These are phyloP conservation scores for Clohesyomyces aquaticus DNA, from an alignment of 495 filamentous ascomycete species.

Conservation along the genomic window DNA sequence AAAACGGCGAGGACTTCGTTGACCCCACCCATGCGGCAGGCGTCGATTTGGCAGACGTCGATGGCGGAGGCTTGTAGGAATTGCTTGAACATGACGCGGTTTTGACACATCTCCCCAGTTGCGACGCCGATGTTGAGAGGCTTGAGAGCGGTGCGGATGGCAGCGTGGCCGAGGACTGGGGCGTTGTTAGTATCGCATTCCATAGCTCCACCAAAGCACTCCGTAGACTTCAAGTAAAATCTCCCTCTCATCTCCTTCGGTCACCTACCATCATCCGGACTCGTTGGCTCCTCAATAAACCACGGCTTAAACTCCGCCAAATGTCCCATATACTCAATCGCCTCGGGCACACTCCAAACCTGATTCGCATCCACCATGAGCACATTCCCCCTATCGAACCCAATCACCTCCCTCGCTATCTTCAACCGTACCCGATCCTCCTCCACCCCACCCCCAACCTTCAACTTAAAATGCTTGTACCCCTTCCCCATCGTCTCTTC, in stretches of 20 bases:
- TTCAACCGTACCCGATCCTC: constrained; percentile 68
- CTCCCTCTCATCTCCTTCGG: too few species aligned
- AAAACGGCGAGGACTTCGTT: constrained; percentile 94
- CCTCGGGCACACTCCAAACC: constrained; percentile 90
- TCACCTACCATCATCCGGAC: constrained; percentile 69
- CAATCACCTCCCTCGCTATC: constrained; percentile 82
- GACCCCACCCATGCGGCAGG: constrained; percentile 87
- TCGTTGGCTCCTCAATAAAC: constrained; percentile 98
- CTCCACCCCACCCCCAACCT: constrained; percentile 75
- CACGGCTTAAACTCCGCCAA: constrained; percentile 86
- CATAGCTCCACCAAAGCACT: too few species aligned
- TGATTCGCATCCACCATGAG: constrained; percentile 97
- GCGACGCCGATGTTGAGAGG: constrained; percentile 81
- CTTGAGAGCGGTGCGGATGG: constrained; percentile 75
- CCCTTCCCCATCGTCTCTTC: constrained; percentile 72
- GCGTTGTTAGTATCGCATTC: too few species aligned
- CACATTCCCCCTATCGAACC: constrained; percentile 83
- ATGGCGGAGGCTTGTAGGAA: constrained; percentile 77
- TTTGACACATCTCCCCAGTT: constrained; percentile 97
- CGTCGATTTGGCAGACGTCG: constrained; percentile 89
- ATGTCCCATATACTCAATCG: constrained; percentile 82
- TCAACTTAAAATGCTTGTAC: constrained; percentile 90
- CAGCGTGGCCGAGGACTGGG: constrained; percentile 77
- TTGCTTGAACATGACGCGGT: constrained; percentile 93
- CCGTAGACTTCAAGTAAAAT: too few species aligned